These are phyloP conservation scores for Coemansia sp. DNA, from an alignment of 192 early-diverging fungal genomes.

Conservation along the genomic window DNA sequence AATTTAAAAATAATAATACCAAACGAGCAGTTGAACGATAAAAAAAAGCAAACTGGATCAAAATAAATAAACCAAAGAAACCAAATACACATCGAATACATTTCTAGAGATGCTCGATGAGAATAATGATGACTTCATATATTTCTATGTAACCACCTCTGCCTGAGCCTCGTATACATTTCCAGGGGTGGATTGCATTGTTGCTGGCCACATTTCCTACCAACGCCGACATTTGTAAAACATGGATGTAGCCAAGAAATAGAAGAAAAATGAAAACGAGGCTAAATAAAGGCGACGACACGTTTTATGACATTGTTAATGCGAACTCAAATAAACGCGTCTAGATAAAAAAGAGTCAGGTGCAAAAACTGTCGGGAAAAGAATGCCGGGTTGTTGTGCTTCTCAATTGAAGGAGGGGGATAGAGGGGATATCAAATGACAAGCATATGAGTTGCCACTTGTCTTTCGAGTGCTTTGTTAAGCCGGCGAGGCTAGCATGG, in stretches of 20 bases:
- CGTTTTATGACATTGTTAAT: background rate
- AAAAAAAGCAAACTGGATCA: no score
- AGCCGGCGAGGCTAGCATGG: background rate
- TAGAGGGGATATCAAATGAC: slow-evolving; percentile 1
- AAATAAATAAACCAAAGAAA: background rate
- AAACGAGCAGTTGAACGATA: no score
- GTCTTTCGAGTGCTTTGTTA: background rate
- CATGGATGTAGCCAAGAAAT: background rate
- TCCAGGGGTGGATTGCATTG: background rate
- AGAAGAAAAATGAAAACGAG: background rate
- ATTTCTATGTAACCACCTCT: background rate
- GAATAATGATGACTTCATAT: background rate
- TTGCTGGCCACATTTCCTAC: background rate
- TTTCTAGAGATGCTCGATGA: background rate
- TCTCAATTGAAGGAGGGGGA: background rate
- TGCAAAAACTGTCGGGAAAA: background rate
- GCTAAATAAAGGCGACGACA: background rate
- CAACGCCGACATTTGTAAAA: background rate
- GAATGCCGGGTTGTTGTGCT: background rate
- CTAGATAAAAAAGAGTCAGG: background rate
- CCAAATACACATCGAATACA: background rate
- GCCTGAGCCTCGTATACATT: background rate
- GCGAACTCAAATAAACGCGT: background rate
- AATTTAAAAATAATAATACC: background rate
- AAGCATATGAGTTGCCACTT: background rate